phyloP scores from a whole-genome alignment of 2,329 filamentous ascomycete species.

The Alternaria atra region DNA sequence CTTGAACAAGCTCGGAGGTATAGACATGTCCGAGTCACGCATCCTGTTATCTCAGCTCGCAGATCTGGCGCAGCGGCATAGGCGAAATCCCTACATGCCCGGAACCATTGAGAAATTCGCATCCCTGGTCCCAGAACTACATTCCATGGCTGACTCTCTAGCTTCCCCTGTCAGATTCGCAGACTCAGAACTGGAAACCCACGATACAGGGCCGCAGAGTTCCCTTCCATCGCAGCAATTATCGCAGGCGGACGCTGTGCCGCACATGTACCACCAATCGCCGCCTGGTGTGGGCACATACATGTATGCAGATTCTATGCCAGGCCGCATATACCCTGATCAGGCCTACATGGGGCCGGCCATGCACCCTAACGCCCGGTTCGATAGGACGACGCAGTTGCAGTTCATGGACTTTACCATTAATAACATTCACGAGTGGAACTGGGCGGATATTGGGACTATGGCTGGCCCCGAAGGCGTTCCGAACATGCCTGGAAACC shows the following conservation, averaged over 20 bases:
- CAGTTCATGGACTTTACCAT: conserved; percentile 50
- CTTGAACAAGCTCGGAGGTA: conserved; percentile 26
- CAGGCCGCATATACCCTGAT: conserved; percentile 34
- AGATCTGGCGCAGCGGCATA: conserved; percentile 43
- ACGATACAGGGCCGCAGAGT: conserved; percentile 5
- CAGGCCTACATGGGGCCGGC: conserved; percentile 23
- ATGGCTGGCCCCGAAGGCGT: conserved; percentile 35
- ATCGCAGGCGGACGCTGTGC: conserved; percentile 18
- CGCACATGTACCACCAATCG: conserved; percentile 35
- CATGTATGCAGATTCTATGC: conserved; percentile 40
- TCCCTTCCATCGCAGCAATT: conserved; percentile 21
- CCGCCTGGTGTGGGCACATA: conserved; percentile 40
- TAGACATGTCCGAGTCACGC: conserved; percentile 40
- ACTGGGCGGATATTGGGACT: conserved; percentile 45
- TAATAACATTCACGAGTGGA: conserved; percentile 48
- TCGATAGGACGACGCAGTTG: conserved; percentile 43
- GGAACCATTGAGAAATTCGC: conserved; percentile 52
- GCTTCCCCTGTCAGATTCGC: conserved; percentile 20
- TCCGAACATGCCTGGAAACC: conserved; percentile 17
- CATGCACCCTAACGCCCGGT: conserved; percentile 29
- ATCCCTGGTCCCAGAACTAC: conserved; percentile 48
- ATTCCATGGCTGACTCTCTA: conserved; percentile 45
- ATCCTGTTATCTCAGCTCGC: conserved; percentile 48
- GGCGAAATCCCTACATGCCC: conserved; percentile 47
- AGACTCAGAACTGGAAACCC: conserved; percentile 15